Conservation (phyloP, 2,329 filamentous ascomycete genomes). For the Hypoxylon sp. region DNA sequence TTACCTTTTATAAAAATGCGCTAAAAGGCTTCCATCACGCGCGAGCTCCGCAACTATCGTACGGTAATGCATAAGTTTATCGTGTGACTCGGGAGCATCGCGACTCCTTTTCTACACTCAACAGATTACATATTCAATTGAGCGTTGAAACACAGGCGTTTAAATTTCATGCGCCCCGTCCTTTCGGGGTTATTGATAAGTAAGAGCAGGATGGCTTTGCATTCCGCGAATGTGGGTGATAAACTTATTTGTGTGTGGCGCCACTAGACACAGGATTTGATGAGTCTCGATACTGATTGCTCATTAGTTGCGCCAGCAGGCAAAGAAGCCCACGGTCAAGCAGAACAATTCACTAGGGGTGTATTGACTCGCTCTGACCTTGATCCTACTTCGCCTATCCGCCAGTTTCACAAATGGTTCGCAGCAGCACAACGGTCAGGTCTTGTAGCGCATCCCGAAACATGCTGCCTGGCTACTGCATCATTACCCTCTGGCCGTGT, state of each 20-base stretch:
- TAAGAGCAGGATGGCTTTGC: conserved; percentile 50
- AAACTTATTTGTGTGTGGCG: conserved; percentile 51
- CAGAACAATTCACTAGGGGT: conserved; percentile 80
- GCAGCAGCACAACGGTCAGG: conserved; percentile 71
- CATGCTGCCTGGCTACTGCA: conserved; percentile 89
- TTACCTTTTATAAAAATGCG: neutral
- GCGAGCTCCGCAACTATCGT: conserved; percentile 20
- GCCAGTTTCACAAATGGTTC: conserved; percentile 95
- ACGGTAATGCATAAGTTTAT: conserved; percentile 1
- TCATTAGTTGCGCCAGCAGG: conserved; percentile 74
- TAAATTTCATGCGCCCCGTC: conserved; percentile 35
- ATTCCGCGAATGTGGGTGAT: conserved; percentile 45
- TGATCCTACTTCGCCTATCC: conserved; percentile 73
- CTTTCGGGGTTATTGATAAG: conserved; percentile 29
- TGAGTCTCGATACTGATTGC: conserved; percentile 10
- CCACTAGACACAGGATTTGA: neutral
- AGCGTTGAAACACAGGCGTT: neutral
- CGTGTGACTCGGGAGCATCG: conserved; percentile 13
- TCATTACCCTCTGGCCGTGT: conserved; percentile 86
- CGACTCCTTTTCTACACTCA: conserved; percentile 6
- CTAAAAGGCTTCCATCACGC: conserved; percentile 18
- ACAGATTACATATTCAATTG: neutral
- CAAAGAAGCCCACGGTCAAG: conserved; percentile 71
- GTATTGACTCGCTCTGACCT: conserved; percentile 75
- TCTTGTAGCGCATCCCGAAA: conserved; percentile 82